Percentiles rank a stretch among this genome's conserved stretches.
These are phyloP conservation scores for Coniosporium tulheliwenetii DNA, from an alignment of 2,329 filamentous ascomycete genomes.

Conservation along the genomic window DNA sequence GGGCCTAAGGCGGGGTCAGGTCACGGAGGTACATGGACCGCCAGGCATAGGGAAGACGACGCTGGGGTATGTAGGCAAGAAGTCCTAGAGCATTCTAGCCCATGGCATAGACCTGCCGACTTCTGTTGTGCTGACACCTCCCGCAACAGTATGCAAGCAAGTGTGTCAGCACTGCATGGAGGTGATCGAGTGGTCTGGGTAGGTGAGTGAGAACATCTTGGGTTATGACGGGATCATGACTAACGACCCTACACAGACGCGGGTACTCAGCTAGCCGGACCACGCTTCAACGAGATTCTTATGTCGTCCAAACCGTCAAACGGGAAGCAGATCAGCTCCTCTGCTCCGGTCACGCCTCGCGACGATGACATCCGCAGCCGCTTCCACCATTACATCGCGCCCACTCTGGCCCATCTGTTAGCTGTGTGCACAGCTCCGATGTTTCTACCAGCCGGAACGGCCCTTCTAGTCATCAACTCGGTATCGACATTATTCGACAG, in stretches of 20 bases:
- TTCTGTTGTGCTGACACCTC: constrained; percentile 10
- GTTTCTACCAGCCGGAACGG: constrained; percentile 47
- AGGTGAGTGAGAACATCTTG: constrained; percentile 37
- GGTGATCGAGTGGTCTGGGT: constrained; percentile 63
- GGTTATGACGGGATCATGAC: background rate
- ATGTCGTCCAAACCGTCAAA: constrained; percentile 1
- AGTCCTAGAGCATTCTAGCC: constrained; percentile 2
- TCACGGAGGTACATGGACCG: constrained; percentile 80
- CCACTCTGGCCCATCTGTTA: constrained; percentile 49
- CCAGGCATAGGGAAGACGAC: constrained; percentile 75
- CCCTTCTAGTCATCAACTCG: constrained; percentile 62
- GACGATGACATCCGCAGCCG: constrained; percentile 24
- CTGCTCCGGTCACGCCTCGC: constrained; percentile 1
- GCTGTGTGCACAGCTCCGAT: constrained; percentile 50
- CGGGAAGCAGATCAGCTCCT: constrained; percentile 1
- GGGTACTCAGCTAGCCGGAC: constrained; percentile 29
- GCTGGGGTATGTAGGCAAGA: constrained; percentile 45
- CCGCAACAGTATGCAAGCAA: constrained; percentile 50
- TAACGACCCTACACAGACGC: constrained; percentile 23
- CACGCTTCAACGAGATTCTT: constrained; percentile 31
- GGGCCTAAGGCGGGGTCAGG: constrained; percentile 51
- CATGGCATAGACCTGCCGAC: background rate
- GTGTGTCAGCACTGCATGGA: constrained; percentile 44
- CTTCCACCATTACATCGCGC: constrained; percentile 48
- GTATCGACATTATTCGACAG: constrained; percentile 62